These are phyloP conservation scores for Trametes cinnabarina DNA, from an alignment of 768 basidiomycete species.

Conservation along the genomic window DNA sequence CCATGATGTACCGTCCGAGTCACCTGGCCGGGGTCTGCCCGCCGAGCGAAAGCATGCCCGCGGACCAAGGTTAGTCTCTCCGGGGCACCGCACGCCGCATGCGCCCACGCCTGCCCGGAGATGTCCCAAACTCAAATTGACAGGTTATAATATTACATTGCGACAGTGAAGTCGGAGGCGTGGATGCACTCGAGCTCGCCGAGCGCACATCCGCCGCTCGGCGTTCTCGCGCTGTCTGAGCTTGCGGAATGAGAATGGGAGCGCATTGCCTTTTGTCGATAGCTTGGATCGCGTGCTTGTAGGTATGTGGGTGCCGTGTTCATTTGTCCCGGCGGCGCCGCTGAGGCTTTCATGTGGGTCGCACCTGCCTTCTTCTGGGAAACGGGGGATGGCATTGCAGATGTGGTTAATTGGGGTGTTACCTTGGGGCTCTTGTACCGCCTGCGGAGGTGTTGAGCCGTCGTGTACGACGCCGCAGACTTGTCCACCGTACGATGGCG, in stretches of 20 bases:
- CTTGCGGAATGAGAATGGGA: neutral
- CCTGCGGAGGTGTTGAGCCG: neutral
- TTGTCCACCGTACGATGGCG: neutral
- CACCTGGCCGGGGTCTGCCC: no score
- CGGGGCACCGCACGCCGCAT: constrained; percentile 6
- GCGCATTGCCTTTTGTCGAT: neutral
- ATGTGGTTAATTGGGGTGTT: no score
- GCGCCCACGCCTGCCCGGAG: neutral
- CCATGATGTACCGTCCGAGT: no score
- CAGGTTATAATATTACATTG: neutral
- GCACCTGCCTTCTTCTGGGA: neutral
- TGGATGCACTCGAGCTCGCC: neutral
- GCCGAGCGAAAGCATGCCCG: constrained; percentile 14
- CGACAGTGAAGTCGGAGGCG: neutral
- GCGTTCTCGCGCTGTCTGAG: neutral
- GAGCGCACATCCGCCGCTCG: neutral
- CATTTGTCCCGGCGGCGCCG: neutral
- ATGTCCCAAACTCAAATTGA: neutral
- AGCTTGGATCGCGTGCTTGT: neutral
- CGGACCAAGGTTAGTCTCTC: constrained; percentile 16
- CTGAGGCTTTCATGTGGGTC: neutral
- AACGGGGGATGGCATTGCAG: no score
- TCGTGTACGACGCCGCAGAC: neutral
- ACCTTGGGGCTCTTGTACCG: neutral
- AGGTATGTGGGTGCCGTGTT: no score